Evolutionary conservation across 805 yeast species (phyloP), one percentile per base, ranked within the genome.

Genomic region (Danielozyma ontarioensis): DNA sequence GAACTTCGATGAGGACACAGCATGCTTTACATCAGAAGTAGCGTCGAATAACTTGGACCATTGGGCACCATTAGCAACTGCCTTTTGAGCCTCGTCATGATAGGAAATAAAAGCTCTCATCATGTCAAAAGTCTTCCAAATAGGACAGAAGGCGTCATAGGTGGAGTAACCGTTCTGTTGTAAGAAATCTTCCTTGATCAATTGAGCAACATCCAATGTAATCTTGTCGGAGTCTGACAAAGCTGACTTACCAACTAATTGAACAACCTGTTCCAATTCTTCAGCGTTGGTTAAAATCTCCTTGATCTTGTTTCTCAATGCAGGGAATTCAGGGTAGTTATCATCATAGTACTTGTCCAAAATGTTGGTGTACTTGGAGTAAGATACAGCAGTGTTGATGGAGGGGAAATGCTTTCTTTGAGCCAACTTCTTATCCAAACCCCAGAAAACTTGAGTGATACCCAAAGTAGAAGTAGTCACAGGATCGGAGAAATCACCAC

Each of bases 391-490:
- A 11, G 98, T 93, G 70, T 93, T 93, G 59, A 93, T 85, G 23
- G 97, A 90, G 51, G 99, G 99, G 86, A 93, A 93, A 72, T 93
- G 99, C 71, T 93, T 93, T 76, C 99, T 89, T 74, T 93, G 99
- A 16, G 99, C 98, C 56, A 93, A 77, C 67, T 90, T 93, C 70
- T 93, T 93, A 70, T 93, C 99, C 65, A 93, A 77, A 69, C 99
- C 99, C 99, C 99, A 93, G 72, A 93, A 93, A 33, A 93, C 99
- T 72, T 93, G 99, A n/a, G 98, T 93, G 51, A 93, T 93, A 83
- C 97, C 97, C 56, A 93, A 78, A 23, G 99, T 93, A 5, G 98
- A 79, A 14, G 97, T 90, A 17, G 99, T 93, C 50, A 93, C 99
- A 28, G 99, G 99, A 70, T 93, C 99, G 17, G 97, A 90, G 81